phyloP scores from a whole-genome alignment of 2,329 filamentous ascomycete species.

The Aspergillus candidus region DNA sequence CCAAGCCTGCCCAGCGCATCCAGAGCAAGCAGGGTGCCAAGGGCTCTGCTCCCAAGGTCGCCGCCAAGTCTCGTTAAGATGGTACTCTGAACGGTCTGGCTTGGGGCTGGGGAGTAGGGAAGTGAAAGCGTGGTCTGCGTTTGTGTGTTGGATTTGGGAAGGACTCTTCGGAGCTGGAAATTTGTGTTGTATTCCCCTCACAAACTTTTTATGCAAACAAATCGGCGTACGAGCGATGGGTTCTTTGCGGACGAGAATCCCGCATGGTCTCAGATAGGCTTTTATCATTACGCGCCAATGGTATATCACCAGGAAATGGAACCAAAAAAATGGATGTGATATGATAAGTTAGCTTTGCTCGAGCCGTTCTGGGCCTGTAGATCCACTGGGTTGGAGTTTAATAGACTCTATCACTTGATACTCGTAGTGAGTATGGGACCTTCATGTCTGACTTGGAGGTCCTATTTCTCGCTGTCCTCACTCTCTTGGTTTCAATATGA shows the following conservation, averaged over 20 bases:
- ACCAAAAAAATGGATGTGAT: conserved; percentile 22
- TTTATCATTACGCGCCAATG: conserved; percentile 17
- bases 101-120: conserved; percentile 25
- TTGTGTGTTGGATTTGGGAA: conserved; percentile 12
- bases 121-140: conserved; percentile 13
- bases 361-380: conserved; percentile 10
- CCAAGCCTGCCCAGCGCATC: conserved; percentile 67
- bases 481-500: too few relatives aligned
- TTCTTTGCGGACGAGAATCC: conserved; percentile 16
- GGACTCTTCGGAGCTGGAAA: conserved; percentile 22
- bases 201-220: conserved; percentile 15
- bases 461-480: too few relatives aligned
- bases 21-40: conserved; percentile 96
- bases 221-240: conserved; percentile 22
- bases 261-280: conserved; percentile 18
- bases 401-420: neutral
- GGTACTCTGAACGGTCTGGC: conserved; percentile 21
- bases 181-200: conserved; percentile 16
- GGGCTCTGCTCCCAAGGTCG: conserved; percentile 79
- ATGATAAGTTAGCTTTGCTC: conserved; percentile 13
- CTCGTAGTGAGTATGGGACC: neutral
- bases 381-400: conserved; percentile 2
- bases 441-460: too few relatives aligned
- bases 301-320: conserved; percentile 16
- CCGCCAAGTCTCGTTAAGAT: conserved; percentile 76